A percentile compares a stretch with the other conserved stretches of the same genome.
Evolutionary conservation across 2,329 filamentous ascomycete genomes (phyloP).

Genomic region (Aspergillus aculeatus): DNA sequence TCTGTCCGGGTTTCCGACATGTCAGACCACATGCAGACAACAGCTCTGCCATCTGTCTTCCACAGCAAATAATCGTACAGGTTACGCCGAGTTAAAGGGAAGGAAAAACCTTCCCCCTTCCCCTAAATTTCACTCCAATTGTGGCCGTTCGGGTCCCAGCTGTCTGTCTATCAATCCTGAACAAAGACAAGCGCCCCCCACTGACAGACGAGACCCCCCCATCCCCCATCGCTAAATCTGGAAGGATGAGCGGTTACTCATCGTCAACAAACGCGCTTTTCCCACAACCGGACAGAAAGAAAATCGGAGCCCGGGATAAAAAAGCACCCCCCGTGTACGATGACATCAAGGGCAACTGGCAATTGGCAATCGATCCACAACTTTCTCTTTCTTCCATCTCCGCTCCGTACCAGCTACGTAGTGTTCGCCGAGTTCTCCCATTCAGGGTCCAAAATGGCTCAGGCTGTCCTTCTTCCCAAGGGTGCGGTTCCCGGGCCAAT

Average conservation of each 20-base stretch:
- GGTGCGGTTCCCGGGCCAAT: neutral
- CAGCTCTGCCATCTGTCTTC: neutral
- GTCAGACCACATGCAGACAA: neutral
- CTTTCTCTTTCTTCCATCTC: too few relatives aligned
- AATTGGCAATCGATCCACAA: too few relatives aligned
- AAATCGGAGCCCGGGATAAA: too few relatives aligned
- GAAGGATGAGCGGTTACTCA: neutral
- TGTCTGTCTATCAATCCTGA: neutral
- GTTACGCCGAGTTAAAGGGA: neutral
- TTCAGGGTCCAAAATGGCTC: neutral
- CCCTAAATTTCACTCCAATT: constrained; percentile 1
- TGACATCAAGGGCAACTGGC: constrained; percentile 1
- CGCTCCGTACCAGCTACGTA: too few relatives aligned
- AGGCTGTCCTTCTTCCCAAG: neutral
- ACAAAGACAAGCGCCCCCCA: neutral
- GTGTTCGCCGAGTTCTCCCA: neutral
- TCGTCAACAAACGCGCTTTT: neutral
- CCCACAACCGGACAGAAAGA: neutral
- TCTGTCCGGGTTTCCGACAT: neutral
- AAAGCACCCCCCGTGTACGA: neutral
- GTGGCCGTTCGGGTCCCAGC: neutral
- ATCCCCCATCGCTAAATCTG: neutral
- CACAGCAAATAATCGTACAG: neutral
- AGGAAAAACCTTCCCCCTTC: neutral
- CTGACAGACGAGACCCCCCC: neutral